phyloP scores from a whole-genome alignment of 2,329 filamentous ascomycete genomes.

The Trichophyton schoenleinii region DNA sequence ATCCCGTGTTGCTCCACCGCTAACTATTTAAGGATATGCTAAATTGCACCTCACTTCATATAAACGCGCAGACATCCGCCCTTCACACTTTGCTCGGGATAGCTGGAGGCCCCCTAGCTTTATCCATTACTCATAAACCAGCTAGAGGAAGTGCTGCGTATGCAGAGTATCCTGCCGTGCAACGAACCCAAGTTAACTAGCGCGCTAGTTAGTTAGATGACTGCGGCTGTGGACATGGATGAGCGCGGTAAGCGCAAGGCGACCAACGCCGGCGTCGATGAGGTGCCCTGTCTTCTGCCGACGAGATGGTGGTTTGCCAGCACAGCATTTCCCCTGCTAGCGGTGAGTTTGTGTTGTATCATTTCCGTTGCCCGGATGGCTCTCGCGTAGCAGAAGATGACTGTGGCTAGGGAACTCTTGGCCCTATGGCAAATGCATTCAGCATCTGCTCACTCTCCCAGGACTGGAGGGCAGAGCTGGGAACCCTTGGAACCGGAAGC shows the following conservation, averaged over 20 bases:
- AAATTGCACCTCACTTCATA: too few species aligned
- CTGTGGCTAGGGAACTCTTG: conserved; percentile 36
- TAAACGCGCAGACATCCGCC: too few species aligned
- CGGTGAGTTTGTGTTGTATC: conserved; percentile 21
- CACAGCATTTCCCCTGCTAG: conserved; percentile 46
- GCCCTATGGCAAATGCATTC: conserved; percentile 44
- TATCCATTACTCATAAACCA: too few species aligned
- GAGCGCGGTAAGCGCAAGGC: neutral
- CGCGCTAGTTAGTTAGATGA: neutral
- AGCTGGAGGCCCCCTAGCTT: too few species aligned
- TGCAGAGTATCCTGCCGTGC: too few species aligned
- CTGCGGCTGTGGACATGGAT: neutral
- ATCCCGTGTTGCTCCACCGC: too few species aligned
- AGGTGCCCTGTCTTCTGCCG: conserved; percentile 16
- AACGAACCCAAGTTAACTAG: too few species aligned
- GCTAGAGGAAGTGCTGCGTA: too few species aligned
- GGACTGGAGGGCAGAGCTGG: conserved; percentile 43
- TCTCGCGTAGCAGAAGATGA: neutral
- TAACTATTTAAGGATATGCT: too few species aligned
- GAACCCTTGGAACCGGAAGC: conserved; percentile 33
- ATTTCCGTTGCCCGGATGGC: neutral
- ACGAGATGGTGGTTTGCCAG: conserved; percentile 49
- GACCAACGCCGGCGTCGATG: neutral
- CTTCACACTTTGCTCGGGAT: too few species aligned
- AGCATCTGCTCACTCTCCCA: conserved; percentile 44